A percentile compares a stretch with the other conserved stretches of the same genome.
These are phyloP conservation scores for Chamaecyparis obtusa DNA, from an alignment of 75 land plant genomes.

Conservation along the genomic window DNA sequence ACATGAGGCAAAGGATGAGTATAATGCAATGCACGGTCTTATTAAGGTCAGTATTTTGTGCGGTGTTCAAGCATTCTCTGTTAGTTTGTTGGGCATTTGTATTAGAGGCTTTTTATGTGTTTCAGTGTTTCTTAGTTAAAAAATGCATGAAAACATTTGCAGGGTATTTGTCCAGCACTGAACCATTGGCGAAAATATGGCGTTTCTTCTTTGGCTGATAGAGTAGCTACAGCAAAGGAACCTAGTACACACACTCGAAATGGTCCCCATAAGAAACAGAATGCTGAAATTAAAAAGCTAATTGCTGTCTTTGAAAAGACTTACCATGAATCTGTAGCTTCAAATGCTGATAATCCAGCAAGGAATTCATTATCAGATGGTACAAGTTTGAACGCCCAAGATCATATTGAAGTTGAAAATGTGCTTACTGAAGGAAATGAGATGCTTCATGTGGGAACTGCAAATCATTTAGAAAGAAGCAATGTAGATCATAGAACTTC, in stretches of 20 bases:
- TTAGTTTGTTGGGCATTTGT: not conserved
- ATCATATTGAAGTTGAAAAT: not conserved
- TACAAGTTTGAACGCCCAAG: not conserved
- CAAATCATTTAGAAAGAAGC: not conserved
- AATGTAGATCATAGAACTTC: constrained; percentile 7
- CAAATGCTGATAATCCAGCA: not conserved
- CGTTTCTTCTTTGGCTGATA: constrained; percentile 32
- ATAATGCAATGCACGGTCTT: constrained; percentile 23
- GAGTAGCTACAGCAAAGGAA: constrained; percentile 2
- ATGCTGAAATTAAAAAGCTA: not conserved
- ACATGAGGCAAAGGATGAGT: constrained; percentile 7
- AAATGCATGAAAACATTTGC: constrained; percentile 15
- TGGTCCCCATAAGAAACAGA: not conserved
- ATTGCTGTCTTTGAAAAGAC: not conserved
- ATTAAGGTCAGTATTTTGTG: constrained; percentile 38
- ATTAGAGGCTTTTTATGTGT: not conserved
- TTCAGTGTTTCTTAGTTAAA: not conserved
- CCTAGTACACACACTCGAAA: not conserved
- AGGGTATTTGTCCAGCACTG: constrained; percentile 77
- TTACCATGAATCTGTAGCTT: constrained; percentile 6
- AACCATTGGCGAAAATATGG: constrained; percentile 71
- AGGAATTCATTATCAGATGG: constrained; percentile 6
- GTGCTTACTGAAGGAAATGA: not conserved
- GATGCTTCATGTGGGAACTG: not conserved
- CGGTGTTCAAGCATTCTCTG: not conserved